Percentiles rank a stretch among this genome's conserved stretches.
Conservation (phyloP, 2,329 filamentous ascomycete species). For the Endocalyx cinctus region DNA sequence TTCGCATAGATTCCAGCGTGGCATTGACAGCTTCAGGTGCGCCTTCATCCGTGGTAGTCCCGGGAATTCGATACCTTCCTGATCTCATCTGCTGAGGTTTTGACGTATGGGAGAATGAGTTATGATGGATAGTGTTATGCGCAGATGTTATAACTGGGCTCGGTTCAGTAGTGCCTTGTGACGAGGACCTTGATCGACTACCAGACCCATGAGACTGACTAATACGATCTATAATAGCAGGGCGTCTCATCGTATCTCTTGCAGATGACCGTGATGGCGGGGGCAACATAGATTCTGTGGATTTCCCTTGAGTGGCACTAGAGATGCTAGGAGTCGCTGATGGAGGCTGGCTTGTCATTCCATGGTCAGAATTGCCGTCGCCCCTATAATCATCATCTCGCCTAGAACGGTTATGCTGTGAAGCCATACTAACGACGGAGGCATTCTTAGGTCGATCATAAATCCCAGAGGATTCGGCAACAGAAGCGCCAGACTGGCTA, state of each 20-base stretch:
- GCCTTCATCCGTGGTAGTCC: slow-evolving; percentile 52
- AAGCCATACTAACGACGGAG: slow-evolving; percentile 23
- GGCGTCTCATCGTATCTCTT: slow-evolving; percentile 35
- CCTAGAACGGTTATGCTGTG: slow-evolving; percentile 23
- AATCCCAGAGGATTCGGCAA: too few species aligned
- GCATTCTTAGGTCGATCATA: too few species aligned
- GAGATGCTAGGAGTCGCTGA: slow-evolving; percentile 14
- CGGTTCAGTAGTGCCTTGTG: slow-evolving; percentile 51
- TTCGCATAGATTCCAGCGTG: slow-evolving; percentile 67
- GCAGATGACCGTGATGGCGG: slow-evolving; percentile 22
- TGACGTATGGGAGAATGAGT: slow-evolving; percentile 47
- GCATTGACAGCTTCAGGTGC: slow-evolving; percentile 56
- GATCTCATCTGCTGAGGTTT: slow-evolving; percentile 40
- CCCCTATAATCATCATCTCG: slow-evolving; percentile 41
- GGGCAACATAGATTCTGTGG: too few species aligned
- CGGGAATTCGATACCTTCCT: slow-evolving; percentile 48
- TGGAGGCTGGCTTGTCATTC: too few species aligned
- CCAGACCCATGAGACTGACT: slow-evolving; percentile 40
- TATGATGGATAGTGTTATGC: slow-evolving; percentile 54
- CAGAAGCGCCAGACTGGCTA: too few species aligned
- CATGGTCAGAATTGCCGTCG: slow-evolving; percentile 40
- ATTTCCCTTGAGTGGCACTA: slow-evolving; percentile 23
- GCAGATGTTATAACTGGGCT: slow-evolving; percentile 55
- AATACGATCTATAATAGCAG: slow-evolving; percentile 53
- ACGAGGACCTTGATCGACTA: slow-evolving; percentile 52